Evolutionary conservation across 345 rosid genomes (phyloP).

Genomic region (Linum tenue): DNA sequence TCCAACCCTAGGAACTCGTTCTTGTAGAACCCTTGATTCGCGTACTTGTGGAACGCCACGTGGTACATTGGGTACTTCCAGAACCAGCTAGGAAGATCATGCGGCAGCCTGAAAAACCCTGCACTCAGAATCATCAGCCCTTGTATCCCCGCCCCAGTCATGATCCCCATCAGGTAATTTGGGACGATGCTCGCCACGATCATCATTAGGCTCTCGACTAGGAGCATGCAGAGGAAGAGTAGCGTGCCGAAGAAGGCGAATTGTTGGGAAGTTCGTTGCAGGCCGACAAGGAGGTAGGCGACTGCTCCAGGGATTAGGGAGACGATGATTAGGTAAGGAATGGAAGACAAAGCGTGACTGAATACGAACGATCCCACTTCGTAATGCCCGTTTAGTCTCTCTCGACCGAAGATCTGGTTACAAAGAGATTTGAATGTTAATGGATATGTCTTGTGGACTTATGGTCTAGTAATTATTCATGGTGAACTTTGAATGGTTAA

Average conservation of each 20-base stretch:
- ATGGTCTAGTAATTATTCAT: too few relatives aligned
- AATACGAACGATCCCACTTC: conserved; percentile 38
- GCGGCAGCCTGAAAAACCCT: conserved; percentile 37
- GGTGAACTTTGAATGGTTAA: too few relatives aligned
- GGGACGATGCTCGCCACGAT: conserved; percentile 45
- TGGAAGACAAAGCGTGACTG: conserved; percentile 39
- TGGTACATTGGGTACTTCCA: conserved; percentile 42
- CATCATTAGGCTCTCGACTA: conserved; percentile 56
- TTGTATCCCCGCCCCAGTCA: conserved; percentile 42
- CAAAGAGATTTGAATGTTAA: neutral
- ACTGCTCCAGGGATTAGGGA: conserved; percentile 42
- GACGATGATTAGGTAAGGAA: conserved; percentile 29
- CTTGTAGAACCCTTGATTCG: conserved; percentile 40
- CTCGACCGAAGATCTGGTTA: conserved; percentile 44
- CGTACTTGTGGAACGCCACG: conserved; percentile 37
- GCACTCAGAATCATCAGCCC: conserved; percentile 42
- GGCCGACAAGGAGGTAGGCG: conserved; percentile 34
- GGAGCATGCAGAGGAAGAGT: conserved; percentile 31
- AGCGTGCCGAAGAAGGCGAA: conserved; percentile 27
- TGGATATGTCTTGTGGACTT: too few relatives aligned
- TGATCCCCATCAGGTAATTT: conserved; percentile 47
- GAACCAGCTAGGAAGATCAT: conserved; percentile 34
- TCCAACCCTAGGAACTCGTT: conserved; percentile 35
- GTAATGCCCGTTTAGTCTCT: conserved; percentile 49
- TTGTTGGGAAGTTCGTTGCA: conserved; percentile 28